Conservation (phyloP, 2,329 filamentous ascomycete genomes). For the Lasiodiplodia hormozganensis region DNA sequence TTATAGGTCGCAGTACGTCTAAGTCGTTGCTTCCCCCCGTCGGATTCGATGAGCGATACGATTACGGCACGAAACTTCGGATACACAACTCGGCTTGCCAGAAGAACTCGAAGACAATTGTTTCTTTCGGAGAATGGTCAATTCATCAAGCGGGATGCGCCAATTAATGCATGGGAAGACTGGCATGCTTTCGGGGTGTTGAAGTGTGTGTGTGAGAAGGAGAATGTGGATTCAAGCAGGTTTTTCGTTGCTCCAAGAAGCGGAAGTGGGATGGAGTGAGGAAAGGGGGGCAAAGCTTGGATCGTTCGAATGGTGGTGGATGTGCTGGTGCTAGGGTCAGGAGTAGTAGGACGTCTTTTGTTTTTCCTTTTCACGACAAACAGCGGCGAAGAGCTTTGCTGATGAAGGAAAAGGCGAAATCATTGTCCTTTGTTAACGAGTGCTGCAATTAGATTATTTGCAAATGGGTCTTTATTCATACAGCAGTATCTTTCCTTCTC, state of each 20-base stretch:
- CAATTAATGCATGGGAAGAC: not conserved
- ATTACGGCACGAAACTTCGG: not conserved
- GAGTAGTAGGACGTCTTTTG: not conserved
- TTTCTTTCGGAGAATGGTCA: slow-evolving; percentile 1
- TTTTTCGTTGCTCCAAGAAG: not conserved
- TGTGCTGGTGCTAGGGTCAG: not conserved
- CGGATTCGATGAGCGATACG: not conserved
- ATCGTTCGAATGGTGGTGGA: not conserved
- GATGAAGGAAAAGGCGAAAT: slow-evolving; percentile 12
- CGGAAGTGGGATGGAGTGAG: not conserved
- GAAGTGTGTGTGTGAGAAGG: not conserved
- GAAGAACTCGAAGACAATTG: not conserved
- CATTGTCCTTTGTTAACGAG: not conserved
- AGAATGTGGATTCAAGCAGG: not conserved
- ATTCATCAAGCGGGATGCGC: not conserved
- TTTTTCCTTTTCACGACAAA: slow-evolving; percentile 6
- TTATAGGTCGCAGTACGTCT: slow-evolving; percentile 17
- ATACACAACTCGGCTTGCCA: not conserved
- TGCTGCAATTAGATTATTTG: slow-evolving; percentile 16
- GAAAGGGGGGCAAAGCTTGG: not conserved
- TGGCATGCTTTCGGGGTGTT: no score
- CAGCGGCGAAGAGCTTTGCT: slow-evolving; percentile 7
- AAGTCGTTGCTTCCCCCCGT: not conserved
- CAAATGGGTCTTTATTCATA: slow-evolving; percentile 9
- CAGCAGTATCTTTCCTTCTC: not conserved